These are phyloP conservation scores for Phytophthora parvispora DNA, from an alignment of 352 stramenopile species.

Conservation along the genomic window DNA sequence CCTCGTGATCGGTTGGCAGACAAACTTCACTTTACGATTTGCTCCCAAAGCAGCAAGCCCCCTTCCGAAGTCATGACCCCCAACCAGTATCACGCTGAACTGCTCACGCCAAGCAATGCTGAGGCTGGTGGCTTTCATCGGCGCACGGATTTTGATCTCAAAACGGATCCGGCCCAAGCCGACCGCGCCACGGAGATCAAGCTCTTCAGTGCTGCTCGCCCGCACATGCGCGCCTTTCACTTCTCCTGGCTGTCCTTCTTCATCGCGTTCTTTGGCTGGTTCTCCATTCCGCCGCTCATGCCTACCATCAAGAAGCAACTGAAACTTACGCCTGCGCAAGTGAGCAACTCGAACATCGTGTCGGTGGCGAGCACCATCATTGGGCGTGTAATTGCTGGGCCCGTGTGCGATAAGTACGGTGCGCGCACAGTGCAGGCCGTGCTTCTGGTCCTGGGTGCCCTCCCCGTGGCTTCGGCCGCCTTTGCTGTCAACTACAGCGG, in stretches of 20 bases:
- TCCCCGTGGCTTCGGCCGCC: slow-evolving; percentile 86
- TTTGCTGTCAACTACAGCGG: slow-evolving; percentile 79
- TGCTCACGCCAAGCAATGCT: slow-evolving; percentile 2
- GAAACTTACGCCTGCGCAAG: slow-evolving; percentile 83
- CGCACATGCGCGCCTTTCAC: slow-evolving; percentile 83
- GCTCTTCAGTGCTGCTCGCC: slow-evolving; percentile 29
- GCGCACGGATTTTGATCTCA: slow-evolving; percentile 20
- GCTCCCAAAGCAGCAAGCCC: background rate
- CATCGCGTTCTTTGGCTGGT: slow-evolving; percentile 96
- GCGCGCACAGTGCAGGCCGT: slow-evolving; percentile 79
- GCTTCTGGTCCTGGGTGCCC: slow-evolving; percentile 81
- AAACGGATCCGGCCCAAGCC: slow-evolving; percentile 37
- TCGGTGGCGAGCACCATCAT: slow-evolving; percentile 91
- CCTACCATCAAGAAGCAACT: slow-evolving; percentile 36
- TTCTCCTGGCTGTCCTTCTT: slow-evolving; percentile 95
- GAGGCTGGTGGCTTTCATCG: slow-evolving; percentile 3
- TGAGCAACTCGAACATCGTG: slow-evolving; percentile 93
- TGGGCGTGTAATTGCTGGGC: slow-evolving; percentile 91
- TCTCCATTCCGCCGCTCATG: slow-evolving; percentile 72
- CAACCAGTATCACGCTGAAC: background rate
- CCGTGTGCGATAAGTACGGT: slow-evolving; percentile 95
- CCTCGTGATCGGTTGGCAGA: background rate
- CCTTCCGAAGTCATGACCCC: background rate
- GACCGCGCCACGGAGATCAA: slow-evolving; percentile 37
- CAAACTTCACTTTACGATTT: slow-evolving; percentile 6